These are phyloP conservation scores for Tolypocladium album DNA, from an alignment of 2,329 filamentous ascomycete genomes.

Conservation along the genomic window DNA sequence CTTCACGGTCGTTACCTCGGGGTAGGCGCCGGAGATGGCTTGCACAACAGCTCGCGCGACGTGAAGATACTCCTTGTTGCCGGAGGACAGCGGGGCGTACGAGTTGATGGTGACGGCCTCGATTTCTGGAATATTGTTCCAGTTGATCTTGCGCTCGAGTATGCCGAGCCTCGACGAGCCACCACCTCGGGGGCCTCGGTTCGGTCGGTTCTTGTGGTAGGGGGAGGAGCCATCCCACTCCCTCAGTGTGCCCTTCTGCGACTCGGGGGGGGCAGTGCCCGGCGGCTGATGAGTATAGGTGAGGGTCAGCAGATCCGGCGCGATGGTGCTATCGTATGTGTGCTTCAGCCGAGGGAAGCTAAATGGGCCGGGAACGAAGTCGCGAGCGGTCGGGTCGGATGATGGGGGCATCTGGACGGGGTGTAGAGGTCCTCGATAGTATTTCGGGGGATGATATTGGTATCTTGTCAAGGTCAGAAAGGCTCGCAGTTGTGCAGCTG, in stretches of 20 bases:
- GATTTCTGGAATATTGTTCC: slow-evolving; percentile 76
- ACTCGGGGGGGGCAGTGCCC: slow-evolving; percentile 46
- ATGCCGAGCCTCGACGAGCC: slow-evolving; percentile 52
- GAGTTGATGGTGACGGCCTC: slow-evolving; percentile 72
- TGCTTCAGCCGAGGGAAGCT: slow-evolving; percentile 77
- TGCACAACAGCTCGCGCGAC: slow-evolving; percentile 78
- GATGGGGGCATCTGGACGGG: slow-evolving; percentile 81
- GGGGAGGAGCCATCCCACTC: slow-evolving; percentile 84
- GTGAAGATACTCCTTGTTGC: slow-evolving; percentile 66
- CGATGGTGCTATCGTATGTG: slow-evolving; percentile 79
- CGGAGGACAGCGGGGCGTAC: slow-evolving; percentile 57
- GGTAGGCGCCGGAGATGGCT: slow-evolving; percentile 70
- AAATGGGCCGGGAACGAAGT: slow-evolving; percentile 88
- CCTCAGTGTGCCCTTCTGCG: slow-evolving; percentile 55
- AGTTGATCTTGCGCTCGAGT: slow-evolving; percentile 64
- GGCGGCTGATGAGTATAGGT: slow-evolving; percentile 80
- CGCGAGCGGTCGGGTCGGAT: slow-evolving; percentile 77
- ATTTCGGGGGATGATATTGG: slow-evolving; percentile 89
- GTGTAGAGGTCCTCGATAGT: slow-evolving; percentile 86
- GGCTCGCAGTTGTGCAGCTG: background rate
- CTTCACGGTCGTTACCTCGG: slow-evolving; percentile 58
- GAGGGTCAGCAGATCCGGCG: slow-evolving; percentile 78
- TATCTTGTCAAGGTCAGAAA: slow-evolving; percentile 48
- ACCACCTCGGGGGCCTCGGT: slow-evolving; percentile 73
- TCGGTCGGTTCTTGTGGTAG: slow-evolving; percentile 85